phyloP scores from a whole-genome alignment of 345 rosid species.

The Carallia pectinifolia region DNA sequence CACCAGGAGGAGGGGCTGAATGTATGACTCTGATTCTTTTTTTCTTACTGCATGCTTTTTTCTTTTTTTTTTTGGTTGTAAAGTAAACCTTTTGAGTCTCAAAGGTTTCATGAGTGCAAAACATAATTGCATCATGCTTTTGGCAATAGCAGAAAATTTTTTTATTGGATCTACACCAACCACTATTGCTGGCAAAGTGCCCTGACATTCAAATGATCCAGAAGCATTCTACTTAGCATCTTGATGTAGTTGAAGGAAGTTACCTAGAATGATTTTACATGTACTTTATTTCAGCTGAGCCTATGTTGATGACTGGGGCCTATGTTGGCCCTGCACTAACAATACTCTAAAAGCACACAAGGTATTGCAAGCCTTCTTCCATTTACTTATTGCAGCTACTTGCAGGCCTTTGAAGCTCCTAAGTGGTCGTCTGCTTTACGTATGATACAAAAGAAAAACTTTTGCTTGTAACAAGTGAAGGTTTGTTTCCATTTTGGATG shows the following conservation, averaged over 20 bases:
- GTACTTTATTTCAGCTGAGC: too few relatives aligned
- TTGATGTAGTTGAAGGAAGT: background rate
- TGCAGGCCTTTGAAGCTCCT: background rate
- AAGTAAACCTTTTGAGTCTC: too few relatives aligned
- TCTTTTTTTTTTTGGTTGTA: too few relatives aligned
- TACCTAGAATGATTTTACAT: too few relatives aligned
- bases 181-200: too few relatives aligned
- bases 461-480: background rate
- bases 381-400: background rate
- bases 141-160: too few relatives aligned
- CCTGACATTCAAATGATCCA: too few relatives aligned
- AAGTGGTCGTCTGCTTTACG: background rate
- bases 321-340: too few relatives aligned
- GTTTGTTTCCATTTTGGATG: background rate
- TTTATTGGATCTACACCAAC: background rate
- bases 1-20: background rate
- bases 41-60: background rate
- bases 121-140: background rate
- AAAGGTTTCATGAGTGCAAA: too few relatives aligned
- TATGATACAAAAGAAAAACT: background rate
- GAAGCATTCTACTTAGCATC: background rate
- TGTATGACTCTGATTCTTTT: background rate
- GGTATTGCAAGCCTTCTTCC: too few relatives aligned
- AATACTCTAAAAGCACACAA: too few relatives aligned
- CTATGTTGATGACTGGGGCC: too few relatives aligned